These are phyloP conservation scores for Aspergillus sp. DNA, from an alignment of 2,329 filamentous ascomycete species.

Conservation along the genomic window DNA sequence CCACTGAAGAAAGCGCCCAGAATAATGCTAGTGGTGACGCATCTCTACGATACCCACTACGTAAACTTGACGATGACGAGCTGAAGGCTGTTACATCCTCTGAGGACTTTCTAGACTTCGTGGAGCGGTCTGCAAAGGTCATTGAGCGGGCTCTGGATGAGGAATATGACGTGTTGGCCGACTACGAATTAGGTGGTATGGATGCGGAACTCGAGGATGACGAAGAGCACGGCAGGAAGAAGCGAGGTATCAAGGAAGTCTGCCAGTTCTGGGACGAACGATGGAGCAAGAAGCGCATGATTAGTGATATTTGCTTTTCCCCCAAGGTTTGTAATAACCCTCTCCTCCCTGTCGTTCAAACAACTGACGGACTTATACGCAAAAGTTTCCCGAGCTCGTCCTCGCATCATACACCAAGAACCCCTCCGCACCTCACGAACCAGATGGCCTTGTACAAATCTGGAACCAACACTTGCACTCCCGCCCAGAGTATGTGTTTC, in stretches of 20 bases:
- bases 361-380: background rate
- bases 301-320: constrained; percentile 93
- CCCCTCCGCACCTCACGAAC: constrained; percentile 88
- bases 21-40: constrained; percentile 41
- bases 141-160: constrained; percentile 93
- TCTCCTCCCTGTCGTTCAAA: background rate
- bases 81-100: constrained; percentile 86
- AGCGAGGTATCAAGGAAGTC: constrained; percentile 66
- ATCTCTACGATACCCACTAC: constrained; percentile 67
- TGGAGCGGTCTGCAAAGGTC: constrained; percentile 94
- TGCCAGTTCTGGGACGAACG: constrained; percentile 92
- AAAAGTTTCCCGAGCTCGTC: constrained; percentile 79
- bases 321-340: constrained; percentile 62
- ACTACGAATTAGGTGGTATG: constrained; percentile 80
- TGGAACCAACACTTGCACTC: constrained; percentile 97
- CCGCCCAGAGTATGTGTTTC: constrained; percentile 93
- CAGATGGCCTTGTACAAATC: constrained; percentile 88
- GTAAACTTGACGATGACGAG: constrained; percentile 80
- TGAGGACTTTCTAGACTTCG: constrained; percentile 90
- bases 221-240: constrained; percentile 54
- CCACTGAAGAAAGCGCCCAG: constrained; percentile 54
- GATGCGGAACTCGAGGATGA: constrained; percentile 77
- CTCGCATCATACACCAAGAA: constrained; percentile 97
- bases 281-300: constrained; percentile 97
- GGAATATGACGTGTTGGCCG: constrained; percentile 92